Evolutionary conservation across 164 flowering plant genomes (phyloP).

Genomic region (Aristolochia fimbriata): DNA sequence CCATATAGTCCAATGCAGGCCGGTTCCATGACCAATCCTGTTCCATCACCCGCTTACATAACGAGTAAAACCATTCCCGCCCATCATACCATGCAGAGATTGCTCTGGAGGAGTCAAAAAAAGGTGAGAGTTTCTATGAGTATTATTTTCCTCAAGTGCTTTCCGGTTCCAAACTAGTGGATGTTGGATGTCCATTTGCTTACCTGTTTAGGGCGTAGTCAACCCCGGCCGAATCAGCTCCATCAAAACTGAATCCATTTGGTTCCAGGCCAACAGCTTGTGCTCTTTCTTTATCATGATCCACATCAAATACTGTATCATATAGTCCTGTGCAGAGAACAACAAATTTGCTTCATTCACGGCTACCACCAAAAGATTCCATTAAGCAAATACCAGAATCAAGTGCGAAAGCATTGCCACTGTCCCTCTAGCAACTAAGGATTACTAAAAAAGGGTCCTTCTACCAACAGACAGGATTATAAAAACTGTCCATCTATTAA

Average conservation of each 20-base stretch:
- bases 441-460: too few relatives aligned
- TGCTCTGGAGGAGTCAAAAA: slow-evolving; percentile 45
- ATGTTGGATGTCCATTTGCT: neutral
- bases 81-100: slow-evolving; percentile 75
- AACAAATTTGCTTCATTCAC: neutral
- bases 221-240: slow-evolving; percentile 74
- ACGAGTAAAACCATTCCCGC: slow-evolving; percentile 66
- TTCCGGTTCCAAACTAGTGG: neutral
- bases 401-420: neutral
- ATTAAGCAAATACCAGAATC: neutral
- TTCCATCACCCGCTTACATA: slow-evolving; percentile 87
- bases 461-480: neutral
- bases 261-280: slow-evolving; percentile 67
- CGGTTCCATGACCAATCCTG: slow-evolving; percentile 99
- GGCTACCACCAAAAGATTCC: neutral
- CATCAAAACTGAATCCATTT: slow-evolving; percentile 90
- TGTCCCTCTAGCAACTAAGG: neutral
- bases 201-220: slow-evolving; percentile 96
- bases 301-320: slow-evolving; percentile 93
- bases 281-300: slow-evolving; percentile 87
- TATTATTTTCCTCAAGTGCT: neutral
- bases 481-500: too few relatives aligned
- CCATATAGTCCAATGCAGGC: slow-evolving; percentile 91
- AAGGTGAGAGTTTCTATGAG: neutral
- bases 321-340: slow-evolving; percentile 52